Percentiles rank a stretch among this genome's conserved stretches.
Conservation (phyloP, 345 rosid species). For the Tarenaya hassleriana region DNA sequence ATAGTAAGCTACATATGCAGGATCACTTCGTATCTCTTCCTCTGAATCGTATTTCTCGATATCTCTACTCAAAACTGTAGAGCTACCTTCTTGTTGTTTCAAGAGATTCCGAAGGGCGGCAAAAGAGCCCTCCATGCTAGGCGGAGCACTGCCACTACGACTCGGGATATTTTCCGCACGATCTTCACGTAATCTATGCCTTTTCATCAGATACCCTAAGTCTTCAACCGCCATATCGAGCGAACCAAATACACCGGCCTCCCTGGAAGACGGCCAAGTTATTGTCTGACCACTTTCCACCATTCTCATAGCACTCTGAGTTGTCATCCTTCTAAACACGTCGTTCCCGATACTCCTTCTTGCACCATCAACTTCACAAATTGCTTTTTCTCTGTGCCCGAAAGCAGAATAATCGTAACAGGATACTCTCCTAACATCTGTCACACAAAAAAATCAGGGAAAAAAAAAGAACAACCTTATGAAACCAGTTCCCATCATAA, state of each 20-base stretch:
- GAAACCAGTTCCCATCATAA: slow-evolving; percentile 13
- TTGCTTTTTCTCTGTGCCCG: background rate
- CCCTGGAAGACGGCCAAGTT: slow-evolving; percentile 56
- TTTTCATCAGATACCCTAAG: slow-evolving; percentile 62
- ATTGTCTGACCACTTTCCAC: slow-evolving; percentile 52
- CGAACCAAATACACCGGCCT: slow-evolving; percentile 45
- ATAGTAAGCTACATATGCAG: slow-evolving; percentile 75
- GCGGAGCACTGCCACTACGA: slow-evolving; percentile 97
- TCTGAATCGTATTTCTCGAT: slow-evolving; percentile 53
- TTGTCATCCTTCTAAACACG: slow-evolving; percentile 43
- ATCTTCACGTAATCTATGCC: slow-evolving; percentile 47
- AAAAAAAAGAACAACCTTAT: background rate
- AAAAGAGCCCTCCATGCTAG: slow-evolving; percentile 94
- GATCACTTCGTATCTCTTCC: slow-evolving; percentile 76
- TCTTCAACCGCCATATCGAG: slow-evolving; percentile 65
- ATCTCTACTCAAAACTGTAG: slow-evolving; percentile 52
- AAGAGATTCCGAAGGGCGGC: slow-evolving; percentile 70
- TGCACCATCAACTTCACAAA: slow-evolving; percentile 4
- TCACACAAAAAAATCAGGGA: slow-evolving; percentile 17
- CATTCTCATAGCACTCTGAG: slow-evolving; percentile 80
- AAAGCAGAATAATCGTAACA: no score
- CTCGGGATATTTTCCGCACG: slow-evolving; percentile 43
- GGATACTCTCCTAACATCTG: background rate
- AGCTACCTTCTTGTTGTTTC: slow-evolving; percentile 52
- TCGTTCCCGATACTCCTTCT: background rate